phyloP scores from a whole-genome alignment of 805 yeast species.

The Candida easanensis region DNA sequence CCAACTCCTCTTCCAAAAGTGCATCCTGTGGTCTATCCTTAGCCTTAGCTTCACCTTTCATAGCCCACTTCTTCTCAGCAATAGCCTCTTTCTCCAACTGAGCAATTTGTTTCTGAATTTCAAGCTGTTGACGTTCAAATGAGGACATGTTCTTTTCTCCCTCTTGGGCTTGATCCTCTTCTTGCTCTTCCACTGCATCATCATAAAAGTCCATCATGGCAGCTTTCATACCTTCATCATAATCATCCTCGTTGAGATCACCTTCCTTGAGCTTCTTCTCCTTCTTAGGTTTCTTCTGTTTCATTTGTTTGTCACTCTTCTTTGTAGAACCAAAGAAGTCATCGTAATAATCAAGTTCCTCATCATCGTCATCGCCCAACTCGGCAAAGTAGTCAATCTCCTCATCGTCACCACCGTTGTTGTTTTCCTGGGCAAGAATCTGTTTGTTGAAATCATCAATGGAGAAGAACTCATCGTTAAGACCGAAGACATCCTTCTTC shows the following conservation, averaged over 20 bases:
- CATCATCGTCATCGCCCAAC: constrained; percentile 48
- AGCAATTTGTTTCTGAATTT: constrained; percentile 72
- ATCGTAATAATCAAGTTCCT: constrained; percentile 29
- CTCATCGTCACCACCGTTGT: constrained; percentile 44
- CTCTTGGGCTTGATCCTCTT: constrained; percentile 36
- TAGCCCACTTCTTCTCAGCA: constrained; percentile 89
- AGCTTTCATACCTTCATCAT: constrained; percentile 54
- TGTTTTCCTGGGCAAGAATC: constrained; percentile 59
- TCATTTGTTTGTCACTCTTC: constrained; percentile 17
- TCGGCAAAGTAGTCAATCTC: constrained; percentile 51
- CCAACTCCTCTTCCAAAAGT: constrained; percentile 73
- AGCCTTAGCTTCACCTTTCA: constrained; percentile 88
- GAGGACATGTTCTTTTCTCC: constrained; percentile 52
- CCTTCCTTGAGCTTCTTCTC: constrained; percentile 27
- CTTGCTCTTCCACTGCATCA: constrained; percentile 45
- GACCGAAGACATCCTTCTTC: constrained; percentile 51
- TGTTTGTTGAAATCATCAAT: constrained; percentile 81
- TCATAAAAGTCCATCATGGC: constrained; percentile 39
- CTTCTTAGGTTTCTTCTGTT: constrained; percentile 10
- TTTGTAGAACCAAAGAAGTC: constrained; percentile 58
- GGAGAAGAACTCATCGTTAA: constrained; percentile 82
- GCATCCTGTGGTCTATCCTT: constrained; percentile 84
- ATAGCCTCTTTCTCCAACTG: constrained; percentile 82
- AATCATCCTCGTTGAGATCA: constrained; percentile 55
- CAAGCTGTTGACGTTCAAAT: constrained; percentile 78